Evolutionary conservation across 2,329 filamentous ascomycete species (phyloP), one percentile per base, ranked within the genome.

Genomic region (Ceratocystis ficicola): DNA sequence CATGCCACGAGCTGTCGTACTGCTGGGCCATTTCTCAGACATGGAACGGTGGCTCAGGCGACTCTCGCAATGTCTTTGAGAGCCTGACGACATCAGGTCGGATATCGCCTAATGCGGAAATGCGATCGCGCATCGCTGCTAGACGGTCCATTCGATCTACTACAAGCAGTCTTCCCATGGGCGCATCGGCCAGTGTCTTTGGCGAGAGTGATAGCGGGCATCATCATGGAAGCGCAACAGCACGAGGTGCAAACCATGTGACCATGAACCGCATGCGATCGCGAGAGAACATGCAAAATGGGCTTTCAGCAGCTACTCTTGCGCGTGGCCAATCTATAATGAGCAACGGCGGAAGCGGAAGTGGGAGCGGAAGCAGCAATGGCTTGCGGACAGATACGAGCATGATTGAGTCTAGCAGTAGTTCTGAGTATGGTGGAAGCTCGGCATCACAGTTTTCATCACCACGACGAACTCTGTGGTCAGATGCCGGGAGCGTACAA

Each of bases 1-100:
- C 77, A 0, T 70, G 74, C 7, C 81, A 83, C 68, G 78, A 81
- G 70, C 74, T 78, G 20, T 81, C 79, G 2, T 77, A 83, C 69
- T 83, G 81, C 73, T 83, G 81, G 81, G 67, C 73, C 0, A 75
- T 75, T 10, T 75, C 76, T 2, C 74, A 71, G n/a, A 73, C 71
- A 5, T 80, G 80, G 79, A 69, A 32, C 32, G 52, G 52, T 59
- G 52, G 52, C 6, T 59, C 30, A 22, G 59, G 55, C 44, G 69
- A 68, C 32, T 44, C 61, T 17, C 72, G 70, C 69, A 72, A 72
- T 69, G 71, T 69, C 1, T 69, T 69, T 12, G 71, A 73, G 60
- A 72, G 70, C 66, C 69, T 63, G n/a, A 28, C 52, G 32, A 71
- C 67, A 3, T 72, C 70, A 1, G 70, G 68, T 44, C 68, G 66